Percentiles rank a stretch among this genome's conserved stretches.
Conservation (phyloP, 441 rosid genomes). For the Erysimum cheiri region DNA sequence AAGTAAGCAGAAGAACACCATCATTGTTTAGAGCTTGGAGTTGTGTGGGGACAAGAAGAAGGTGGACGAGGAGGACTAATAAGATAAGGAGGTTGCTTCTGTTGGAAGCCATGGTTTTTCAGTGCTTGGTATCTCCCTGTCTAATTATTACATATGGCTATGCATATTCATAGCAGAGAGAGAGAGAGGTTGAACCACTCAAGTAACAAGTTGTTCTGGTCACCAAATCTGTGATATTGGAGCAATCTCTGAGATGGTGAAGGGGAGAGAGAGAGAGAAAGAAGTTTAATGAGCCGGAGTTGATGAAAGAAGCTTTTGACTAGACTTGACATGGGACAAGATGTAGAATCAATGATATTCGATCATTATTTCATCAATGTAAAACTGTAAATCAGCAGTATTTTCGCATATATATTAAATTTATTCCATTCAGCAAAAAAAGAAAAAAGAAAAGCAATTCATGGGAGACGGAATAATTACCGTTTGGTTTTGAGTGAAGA, state of each 20-base stretch:
- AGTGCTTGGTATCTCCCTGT: slow-evolving; percentile 34
- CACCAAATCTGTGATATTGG: slow-evolving; percentile 51
- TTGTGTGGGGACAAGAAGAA: slow-evolving; percentile 45
- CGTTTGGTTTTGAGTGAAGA: slow-evolving; percentile 11
- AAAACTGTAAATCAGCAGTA: slow-evolving; percentile 22
- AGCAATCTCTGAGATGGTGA: slow-evolving; percentile 31
- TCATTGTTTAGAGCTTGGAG: slow-evolving; percentile 65
- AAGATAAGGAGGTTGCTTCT: slow-evolving; percentile 26
- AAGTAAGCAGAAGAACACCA: slow-evolving; percentile 71
- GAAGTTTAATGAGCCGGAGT: slow-evolving; percentile 21
- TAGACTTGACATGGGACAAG: slow-evolving; percentile 42
- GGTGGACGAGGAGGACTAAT: slow-evolving; percentile 31
- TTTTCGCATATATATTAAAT: background rate
- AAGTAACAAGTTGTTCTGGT: slow-evolving; percentile 59
- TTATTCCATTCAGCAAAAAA: too few relatives aligned
- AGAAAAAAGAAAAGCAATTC: background rate
- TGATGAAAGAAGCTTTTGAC: slow-evolving; percentile 43
- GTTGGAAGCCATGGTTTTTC: slow-evolving; percentile 47
- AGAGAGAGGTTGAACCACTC: slow-evolving; percentile 63
- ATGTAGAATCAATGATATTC: slow-evolving; percentile 37
- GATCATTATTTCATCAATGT: slow-evolving; percentile 29
- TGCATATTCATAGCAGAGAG: slow-evolving; percentile 45
- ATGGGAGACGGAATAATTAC: slow-evolving; percentile 31
- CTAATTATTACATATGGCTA: slow-evolving; percentile 29
- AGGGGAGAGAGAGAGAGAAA: slow-evolving; percentile 19